Evolutionary conservation across 2,329 filamentous ascomycete species (phyloP).

Genomic region (Pseudogymnoascus sp.): DNA sequence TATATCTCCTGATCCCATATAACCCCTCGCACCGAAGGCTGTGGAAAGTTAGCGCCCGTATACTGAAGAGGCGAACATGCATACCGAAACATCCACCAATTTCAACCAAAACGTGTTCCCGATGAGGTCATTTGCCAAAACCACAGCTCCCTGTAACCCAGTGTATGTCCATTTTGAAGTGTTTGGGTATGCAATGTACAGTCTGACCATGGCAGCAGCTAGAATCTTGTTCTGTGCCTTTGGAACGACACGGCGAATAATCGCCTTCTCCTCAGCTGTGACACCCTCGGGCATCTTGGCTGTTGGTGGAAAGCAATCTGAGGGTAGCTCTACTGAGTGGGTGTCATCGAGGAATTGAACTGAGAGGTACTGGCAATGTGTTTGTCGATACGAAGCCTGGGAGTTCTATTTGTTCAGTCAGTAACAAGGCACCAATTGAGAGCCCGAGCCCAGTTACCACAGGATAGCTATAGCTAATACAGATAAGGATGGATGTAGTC

Average conservation of each 20-base stretch:
- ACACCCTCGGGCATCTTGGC: constrained; percentile 46
- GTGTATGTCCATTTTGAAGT: constrained; percentile 86
- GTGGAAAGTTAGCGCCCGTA: constrained; percentile 18
- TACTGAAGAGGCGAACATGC: constrained; percentile 28
- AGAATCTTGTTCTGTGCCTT: constrained; percentile 97
- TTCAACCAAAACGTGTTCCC: constrained; percentile 97
- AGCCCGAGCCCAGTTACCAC: background rate
- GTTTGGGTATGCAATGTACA: constrained; percentile 89
- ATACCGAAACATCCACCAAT: constrained; percentile 89
- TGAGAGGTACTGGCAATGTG: background rate
- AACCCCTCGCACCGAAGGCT: constrained; percentile 74
- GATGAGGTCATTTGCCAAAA: constrained; percentile 87
- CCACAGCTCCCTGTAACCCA: constrained; percentile 82
- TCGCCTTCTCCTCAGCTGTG: constrained; percentile 90
- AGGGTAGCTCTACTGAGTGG: background rate
- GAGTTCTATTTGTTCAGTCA: background rate
- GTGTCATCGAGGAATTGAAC: background rate
- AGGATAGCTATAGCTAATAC: background rate
- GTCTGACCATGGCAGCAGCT: constrained; percentile 82
- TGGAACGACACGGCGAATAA: constrained; percentile 86
- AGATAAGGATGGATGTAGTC: background rate
- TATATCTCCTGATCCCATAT: constrained; percentile 98
- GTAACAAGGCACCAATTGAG: constrained; percentile 7
- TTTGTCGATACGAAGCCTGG: background rate
- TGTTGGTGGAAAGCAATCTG: constrained; percentile 9